Conservation (phyloP, 768 basidiomycete species). For the Hypsizygus marmoreus region DNA sequence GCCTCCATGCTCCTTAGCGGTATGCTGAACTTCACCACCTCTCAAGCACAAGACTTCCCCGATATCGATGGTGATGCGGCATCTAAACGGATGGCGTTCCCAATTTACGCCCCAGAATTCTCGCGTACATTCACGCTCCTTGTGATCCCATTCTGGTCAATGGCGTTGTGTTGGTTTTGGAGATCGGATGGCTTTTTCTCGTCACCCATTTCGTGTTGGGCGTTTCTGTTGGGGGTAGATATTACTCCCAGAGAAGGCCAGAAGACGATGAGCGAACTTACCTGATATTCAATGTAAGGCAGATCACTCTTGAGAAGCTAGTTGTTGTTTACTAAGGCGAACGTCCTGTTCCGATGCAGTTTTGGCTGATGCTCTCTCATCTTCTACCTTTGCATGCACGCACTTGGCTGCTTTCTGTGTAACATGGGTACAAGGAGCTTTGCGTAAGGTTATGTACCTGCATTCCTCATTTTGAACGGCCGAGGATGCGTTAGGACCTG, state of each 20-base stretch:
- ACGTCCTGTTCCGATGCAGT: slow-evolving; percentile 4
- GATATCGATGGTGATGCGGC: slow-evolving; percentile 44
- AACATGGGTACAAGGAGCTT: too few relatives aligned
- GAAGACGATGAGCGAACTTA: slow-evolving; percentile 23
- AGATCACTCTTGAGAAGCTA: background rate
- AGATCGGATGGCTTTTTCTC: background rate
- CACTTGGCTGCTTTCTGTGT: too few relatives aligned
- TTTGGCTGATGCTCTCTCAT: slow-evolving; percentile 21
- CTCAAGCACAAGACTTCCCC: slow-evolving; percentile 48
- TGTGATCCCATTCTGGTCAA: slow-evolving; percentile 18
- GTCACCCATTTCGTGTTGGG: slow-evolving; percentile 11
- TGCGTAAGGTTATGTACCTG: too few relatives aligned
- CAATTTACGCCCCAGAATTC: slow-evolving; percentile 41
- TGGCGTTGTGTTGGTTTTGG: slow-evolving; percentile 12
- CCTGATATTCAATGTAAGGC: slow-evolving; percentile 26
- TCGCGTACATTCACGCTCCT: slow-evolving; percentile 28
- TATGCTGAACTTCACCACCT: slow-evolving; percentile 43
- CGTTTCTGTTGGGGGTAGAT: slow-evolving; percentile 17
- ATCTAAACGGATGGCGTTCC: slow-evolving; percentile 43
- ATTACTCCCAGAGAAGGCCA: slow-evolving; percentile 16
- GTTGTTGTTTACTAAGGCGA: background rate
- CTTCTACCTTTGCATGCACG: slow-evolving; percentile 10
- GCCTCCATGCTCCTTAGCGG: slow-evolving; percentile 17
- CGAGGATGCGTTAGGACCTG: too few relatives aligned
- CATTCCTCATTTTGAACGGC: too few relatives aligned